A percentile compares a stretch with the other conserved stretches of the same genome.
phyloP scores from a whole-genome alignment of 768 basidiomycete genomes.

The Arthromyces matolae region DNA sequence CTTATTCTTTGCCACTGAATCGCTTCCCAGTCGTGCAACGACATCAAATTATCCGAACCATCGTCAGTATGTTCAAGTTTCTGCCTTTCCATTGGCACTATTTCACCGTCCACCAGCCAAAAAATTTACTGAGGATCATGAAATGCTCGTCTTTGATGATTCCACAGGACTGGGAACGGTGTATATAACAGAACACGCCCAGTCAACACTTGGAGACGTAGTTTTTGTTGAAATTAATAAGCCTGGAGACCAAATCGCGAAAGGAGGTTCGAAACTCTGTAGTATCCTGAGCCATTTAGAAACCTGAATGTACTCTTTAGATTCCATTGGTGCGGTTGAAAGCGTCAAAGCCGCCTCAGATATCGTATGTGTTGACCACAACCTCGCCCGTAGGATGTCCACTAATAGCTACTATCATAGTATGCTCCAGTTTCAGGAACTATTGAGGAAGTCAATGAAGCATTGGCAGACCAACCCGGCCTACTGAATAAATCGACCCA shows the following conservation, averaged over 20 bases:
- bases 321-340: conserved; percentile 87
- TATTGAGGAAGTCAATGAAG: conserved; percentile 75
- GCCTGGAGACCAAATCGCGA: conserved; percentile 53
- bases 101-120: conserved; percentile 45
- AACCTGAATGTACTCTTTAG: conserved; percentile 33
- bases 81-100: not conserved
- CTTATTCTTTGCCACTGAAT: conserved; percentile 20
- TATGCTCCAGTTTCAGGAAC: conserved; percentile 92
- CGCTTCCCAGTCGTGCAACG: conserved; percentile 21
- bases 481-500: conserved; percentile 89
- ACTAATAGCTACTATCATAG: conserved; percentile 31
- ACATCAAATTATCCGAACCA: conserved; percentile 39
- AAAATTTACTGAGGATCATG: conserved; percentile 85
- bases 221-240: conserved; percentile 92
- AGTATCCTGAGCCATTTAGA: no score
- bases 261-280: conserved; percentile 88
- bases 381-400: conserved; percentile 2
- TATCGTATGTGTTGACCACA: conserved; percentile 51
- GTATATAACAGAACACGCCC: conserved; percentile 89
- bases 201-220: conserved; percentile 89
- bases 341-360: conserved; percentile 97
- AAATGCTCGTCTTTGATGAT: conserved; percentile 79
- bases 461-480: conserved; percentile 62
- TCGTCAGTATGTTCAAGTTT: conserved; percentile 53
- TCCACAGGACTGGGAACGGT: conserved; percentile 73